Evolutionary conservation across 2,329 filamentous ascomycete species (phyloP).

Genomic region (Helicocarpus griseus): DNA sequence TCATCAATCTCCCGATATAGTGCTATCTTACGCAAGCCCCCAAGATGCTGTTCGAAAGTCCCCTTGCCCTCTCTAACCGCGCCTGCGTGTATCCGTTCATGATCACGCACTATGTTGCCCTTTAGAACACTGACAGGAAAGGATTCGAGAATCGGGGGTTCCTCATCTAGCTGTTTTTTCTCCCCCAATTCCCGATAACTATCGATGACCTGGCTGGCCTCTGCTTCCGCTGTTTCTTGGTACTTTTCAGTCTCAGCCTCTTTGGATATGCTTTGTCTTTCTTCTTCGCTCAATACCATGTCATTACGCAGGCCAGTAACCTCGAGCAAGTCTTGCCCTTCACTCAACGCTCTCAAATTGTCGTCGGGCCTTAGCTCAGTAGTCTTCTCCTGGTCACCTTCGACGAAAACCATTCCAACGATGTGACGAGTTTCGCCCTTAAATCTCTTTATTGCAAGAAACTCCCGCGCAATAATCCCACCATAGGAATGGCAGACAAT

Average conservation of each 20-base stretch:
- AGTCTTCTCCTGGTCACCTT: background rate
- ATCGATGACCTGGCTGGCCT: background rate
- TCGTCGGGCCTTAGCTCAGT: background rate
- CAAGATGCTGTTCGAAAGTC: background rate
- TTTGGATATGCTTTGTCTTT: background rate
- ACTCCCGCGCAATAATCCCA: background rate
- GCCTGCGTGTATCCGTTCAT: background rate
- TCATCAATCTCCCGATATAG: background rate
- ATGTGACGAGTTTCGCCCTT: background rate
- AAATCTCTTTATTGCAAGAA: background rate
- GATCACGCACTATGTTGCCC: background rate
- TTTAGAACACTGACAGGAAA: conserved; percentile 1
- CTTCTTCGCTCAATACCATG: background rate
- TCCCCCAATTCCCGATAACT: background rate
- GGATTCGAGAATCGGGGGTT: background rate
- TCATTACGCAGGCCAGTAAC: background rate
- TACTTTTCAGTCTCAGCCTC: background rate
- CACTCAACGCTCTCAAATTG: background rate
- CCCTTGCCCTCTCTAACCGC: background rate
- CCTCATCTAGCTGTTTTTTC: conserved; percentile 1
- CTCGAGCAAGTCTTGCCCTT: background rate
- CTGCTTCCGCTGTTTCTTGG: background rate
- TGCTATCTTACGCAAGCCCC: background rate
- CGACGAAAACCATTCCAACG: background rate
- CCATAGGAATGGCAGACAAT: conserved; percentile 1